Evolutionary conservation across 1,139 yeast genomes (phyloP), one percentile per base, ranked within the genome.

Genomic region (Candida sp.): DNA sequence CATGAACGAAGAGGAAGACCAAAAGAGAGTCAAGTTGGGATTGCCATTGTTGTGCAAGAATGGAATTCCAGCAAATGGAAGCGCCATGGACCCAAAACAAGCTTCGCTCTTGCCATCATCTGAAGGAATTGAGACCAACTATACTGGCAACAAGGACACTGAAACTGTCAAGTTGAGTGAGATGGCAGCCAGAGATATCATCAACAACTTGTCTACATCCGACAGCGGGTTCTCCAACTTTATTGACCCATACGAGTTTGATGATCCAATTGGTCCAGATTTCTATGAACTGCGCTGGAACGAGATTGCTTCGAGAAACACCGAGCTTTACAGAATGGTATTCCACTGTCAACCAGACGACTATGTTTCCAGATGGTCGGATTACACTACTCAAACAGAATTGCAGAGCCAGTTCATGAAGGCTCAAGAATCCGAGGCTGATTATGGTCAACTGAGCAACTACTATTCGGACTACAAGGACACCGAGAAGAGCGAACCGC

Each of bases 321-420:
- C 98, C 0, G 80, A 83, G 54, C 73, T 94, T 6, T 96, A 82
- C 71, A 78, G 98, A 54, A 78, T 88, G 68, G 91, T 94, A 3
- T 96, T 96, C 78, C 94, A 93, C 58, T 85, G 92, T 57, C 98
- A 94, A 66, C 99, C 99, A 0, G 99, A 96, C 67, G 91, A 94
- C 65, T 77, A 82, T 12, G 98, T 94, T 11, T 77, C 79, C 25
- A 82, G 94, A 0, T 96, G 99, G 99, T 82, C 83, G 52, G 97
- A 91, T 47, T 96, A 92, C 67, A 92, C 90, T 65, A 85, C 80
- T 37, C 90, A 78, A 66, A 79, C 83, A 46, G 81, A 80, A 50
- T 67, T 88, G 60, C 77, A 75, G 49, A 71, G 77, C 33, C 89
- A 87, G 0, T 88, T 88, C 62, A 66, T 69, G 43, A 60, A 77